These are phyloP conservation scores for Magnusiomyces paraingens DNA, from an alignment of 1,139 yeast species.

Conservation along the genomic window DNA sequence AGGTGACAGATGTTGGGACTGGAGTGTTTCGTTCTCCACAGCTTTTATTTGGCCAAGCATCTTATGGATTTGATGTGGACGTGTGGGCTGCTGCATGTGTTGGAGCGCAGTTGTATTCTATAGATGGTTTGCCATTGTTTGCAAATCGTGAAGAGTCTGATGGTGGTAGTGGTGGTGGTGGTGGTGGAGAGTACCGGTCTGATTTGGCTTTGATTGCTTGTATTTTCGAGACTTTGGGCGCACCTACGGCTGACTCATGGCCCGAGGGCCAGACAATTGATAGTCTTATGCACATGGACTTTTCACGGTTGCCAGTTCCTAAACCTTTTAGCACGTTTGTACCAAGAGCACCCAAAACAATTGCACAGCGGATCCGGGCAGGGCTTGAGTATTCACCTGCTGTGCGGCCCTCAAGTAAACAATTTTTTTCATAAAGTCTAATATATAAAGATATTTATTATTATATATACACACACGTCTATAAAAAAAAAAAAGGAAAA, in stretches of 20 bases:
- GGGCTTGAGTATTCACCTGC: too few species aligned
- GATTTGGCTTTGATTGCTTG: constrained; percentile 61
- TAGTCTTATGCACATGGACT: background rate
- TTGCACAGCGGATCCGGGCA: background rate
- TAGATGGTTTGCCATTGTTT: constrained; percentile 32
- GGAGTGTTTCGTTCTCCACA: constrained; percentile 83
- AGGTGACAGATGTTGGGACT: constrained; percentile 67
- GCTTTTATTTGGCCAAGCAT: constrained; percentile 58
- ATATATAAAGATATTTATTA: too few species aligned
- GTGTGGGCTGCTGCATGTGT: constrained; percentile 78
- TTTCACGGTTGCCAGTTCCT: background rate
- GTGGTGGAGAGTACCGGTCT: constrained; percentile 32
- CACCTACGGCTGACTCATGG: constrained; percentile 51
- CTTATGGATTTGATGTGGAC: constrained; percentile 61
- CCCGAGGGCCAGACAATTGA: constrained; percentile 30
- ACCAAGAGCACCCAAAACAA: background rate
- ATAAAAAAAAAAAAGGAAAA: background rate
- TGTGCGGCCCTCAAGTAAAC: too few species aligned
- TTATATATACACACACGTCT: too few species aligned
- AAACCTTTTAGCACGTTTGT: background rate
- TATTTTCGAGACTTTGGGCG: constrained; percentile 62
- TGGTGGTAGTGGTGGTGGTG: too few species aligned
- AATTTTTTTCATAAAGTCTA: too few species aligned
- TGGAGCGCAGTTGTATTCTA: constrained; percentile 44
- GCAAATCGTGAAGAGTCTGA: constrained; percentile 12